Conservation (phyloP, 1,139 yeast species). For the Pichia sp. region DNA sequence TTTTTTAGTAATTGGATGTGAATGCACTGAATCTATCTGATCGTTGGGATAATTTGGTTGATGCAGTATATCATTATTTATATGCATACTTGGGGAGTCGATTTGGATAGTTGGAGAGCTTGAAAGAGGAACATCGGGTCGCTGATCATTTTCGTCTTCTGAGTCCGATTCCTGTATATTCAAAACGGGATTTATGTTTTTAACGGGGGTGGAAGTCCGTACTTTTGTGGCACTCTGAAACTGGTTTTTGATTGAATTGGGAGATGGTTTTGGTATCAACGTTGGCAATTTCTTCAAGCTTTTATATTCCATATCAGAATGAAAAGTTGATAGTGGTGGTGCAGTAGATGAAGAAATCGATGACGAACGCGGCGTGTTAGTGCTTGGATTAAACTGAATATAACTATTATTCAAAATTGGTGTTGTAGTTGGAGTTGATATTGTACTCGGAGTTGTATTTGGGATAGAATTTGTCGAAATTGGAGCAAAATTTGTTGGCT, state of each 20-base stretch:
- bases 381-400: not conserved
- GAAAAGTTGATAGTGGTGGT: too few relatives aligned
- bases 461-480: not conserved
- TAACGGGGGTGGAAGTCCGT: too few relatives aligned
- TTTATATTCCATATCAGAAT: too few relatives aligned
- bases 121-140: conserved; percentile 4
- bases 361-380: not conserved
- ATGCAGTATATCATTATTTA: not conserved
- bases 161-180: not conserved
- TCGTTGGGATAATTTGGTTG: too few relatives aligned
- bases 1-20: too few relatives aligned
- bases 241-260: too few relatives aligned
- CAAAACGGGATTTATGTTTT: too few relatives aligned
- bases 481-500: not conserved
- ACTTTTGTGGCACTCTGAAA: too few relatives aligned
- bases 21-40: too few relatives aligned
- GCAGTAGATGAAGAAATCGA: not conserved
- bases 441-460: not conserved
- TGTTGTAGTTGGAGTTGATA: not conserved
- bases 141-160: conserved; percentile 2
- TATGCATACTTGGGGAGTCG: conserved; percentile 16
- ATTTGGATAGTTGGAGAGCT: conserved; percentile 18
- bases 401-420: too few relatives aligned
- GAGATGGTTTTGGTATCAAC: too few relatives aligned
- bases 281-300: too few relatives aligned